Evolutionary conservation across 257 asterid species (phyloP).

Genomic region (Thymus mandschuricus): DNA sequence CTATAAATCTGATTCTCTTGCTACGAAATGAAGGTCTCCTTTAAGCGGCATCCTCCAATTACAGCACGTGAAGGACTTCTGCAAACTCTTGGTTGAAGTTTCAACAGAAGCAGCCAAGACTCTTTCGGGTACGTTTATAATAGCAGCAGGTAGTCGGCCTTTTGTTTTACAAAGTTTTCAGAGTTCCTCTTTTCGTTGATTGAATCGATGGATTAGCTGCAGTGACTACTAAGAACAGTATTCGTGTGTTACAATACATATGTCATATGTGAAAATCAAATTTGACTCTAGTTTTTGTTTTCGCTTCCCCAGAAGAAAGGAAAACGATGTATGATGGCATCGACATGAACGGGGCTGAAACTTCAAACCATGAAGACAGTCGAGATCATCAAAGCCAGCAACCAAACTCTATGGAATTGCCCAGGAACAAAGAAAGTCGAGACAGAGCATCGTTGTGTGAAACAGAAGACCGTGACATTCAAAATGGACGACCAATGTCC

Average conservation of each 20-base stretch:
- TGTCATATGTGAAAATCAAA: constrained; percentile 6
- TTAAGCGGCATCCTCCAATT: constrained; percentile 54
- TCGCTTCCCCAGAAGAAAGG: constrained; percentile 40
- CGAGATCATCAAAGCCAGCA: constrained; percentile 33
- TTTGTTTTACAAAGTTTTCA: not conserved
- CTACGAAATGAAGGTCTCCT: constrained; percentile 47
- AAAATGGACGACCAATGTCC: constrained; percentile 51
- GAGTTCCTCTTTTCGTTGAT: not conserved
- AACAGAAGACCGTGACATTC: constrained; percentile 31
- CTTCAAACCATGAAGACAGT: constrained; percentile 32
- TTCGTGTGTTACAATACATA: not conserved
- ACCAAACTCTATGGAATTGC: constrained; percentile 24
- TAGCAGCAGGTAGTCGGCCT: not conserved
- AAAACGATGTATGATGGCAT: constrained; percentile 21
- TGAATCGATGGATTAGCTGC: constrained; percentile 8
- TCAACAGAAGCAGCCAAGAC: constrained; percentile 59
- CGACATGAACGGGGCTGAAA: constrained; percentile 34
- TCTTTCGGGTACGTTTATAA: constrained; percentile 44
- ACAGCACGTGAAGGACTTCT: constrained; percentile 56
- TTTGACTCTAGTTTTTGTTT: constrained; percentile 18
- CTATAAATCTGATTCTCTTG: constrained; percentile 10
- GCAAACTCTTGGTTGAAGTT: constrained; percentile 55
- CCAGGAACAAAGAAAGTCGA: constrained; percentile 27
- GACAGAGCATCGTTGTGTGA: constrained; percentile 33
- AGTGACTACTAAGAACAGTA: not conserved